Evolutionary conservation across 257 asterid species (phyloP), one percentile per base, ranked within the genome.

Genomic region (Apocynum venetum): DNA sequence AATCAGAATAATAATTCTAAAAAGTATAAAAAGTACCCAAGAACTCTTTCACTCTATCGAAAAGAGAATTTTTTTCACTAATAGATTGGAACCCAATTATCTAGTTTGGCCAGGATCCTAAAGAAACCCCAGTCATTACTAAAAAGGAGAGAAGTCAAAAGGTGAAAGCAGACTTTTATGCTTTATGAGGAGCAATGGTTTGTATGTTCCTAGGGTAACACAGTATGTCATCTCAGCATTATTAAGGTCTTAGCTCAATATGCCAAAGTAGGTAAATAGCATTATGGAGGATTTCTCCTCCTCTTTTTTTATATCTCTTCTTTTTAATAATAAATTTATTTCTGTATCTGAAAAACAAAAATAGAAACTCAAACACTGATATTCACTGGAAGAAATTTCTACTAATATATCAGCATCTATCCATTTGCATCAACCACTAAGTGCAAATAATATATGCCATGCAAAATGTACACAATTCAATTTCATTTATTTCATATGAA

Each of bases 231-330:
- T 43, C 53, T 43, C 53, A 20, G 53, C 53, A 68, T 43, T 68
- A 44, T 43, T 36, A 17, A 19, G 36, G 55, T 56, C 55, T 36
- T 73, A 56, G 56, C 55, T 40, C 13, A 68, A 56, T 25, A 73
- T 55, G 66, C 77, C 31, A 38, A 67, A 46, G 52, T 41, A 67
- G 53, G 52, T 36, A 67, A 41, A 67, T 15, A 66, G 72, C 31
- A 41, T 15, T 1, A 13, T 1, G 6, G 14, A 6, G 6, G 14
- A 43, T 35, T 36, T 36, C 11, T 63, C 46, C 11, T 35, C 69
- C 69, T 63, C 69, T 11, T 63, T 36, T 68, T 8, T 68, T 68
- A 7, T n/a, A 8, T 67, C 49, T 19, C 51, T 41, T 43, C 73
- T 8, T 7, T 63, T 68, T 38, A 19, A 19, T 17, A 44, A 19